phyloP scores from a whole-genome alignment of 352 stramenopile genomes.

The Phytopythium aichiense region DNA sequence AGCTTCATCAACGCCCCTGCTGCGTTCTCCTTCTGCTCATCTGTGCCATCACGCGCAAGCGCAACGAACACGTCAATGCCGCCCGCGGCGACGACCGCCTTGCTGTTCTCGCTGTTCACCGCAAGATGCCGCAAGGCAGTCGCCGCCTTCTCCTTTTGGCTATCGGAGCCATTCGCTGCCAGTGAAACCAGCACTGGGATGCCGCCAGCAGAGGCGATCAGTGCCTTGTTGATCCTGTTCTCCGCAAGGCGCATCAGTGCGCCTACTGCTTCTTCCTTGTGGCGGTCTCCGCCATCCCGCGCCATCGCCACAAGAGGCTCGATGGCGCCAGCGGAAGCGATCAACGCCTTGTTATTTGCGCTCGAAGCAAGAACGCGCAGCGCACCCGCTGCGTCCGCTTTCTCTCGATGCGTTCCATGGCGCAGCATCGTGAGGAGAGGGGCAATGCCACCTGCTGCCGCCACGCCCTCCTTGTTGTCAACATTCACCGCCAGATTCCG shows the following conservation, averaged over 20 bases:
- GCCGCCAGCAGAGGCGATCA: neutral
- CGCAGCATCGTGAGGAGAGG: neutral
- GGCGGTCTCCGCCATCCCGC: neutral
- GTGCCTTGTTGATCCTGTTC: neutral
- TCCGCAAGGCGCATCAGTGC: neutral
- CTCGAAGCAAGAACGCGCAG: neutral
- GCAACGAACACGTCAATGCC: neutral
- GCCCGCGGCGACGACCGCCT: neutral
- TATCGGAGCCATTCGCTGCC: neutral
- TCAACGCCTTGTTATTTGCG: neutral
- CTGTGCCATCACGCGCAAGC: neutral
- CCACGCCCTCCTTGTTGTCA: neutral
- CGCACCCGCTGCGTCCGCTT: neutral
- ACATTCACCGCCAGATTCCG: neutral
- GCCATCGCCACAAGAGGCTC: conserved; percentile 1
- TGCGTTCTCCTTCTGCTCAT: neutral
- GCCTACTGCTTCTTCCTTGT: conserved; percentile 2
- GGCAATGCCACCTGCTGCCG: neutral
- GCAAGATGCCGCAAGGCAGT: conserved; percentile 2
- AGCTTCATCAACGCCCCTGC: neutral
- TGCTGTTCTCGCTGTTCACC: neutral
- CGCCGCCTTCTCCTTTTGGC: conserved; percentile 4
- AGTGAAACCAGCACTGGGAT: neutral
- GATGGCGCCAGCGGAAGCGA: conserved; percentile 1
- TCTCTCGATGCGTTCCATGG: neutral